These are phyloP conservation scores for Picea engelmannii DNA, from an alignment of 83 land plant species.

Conservation along the genomic window DNA sequence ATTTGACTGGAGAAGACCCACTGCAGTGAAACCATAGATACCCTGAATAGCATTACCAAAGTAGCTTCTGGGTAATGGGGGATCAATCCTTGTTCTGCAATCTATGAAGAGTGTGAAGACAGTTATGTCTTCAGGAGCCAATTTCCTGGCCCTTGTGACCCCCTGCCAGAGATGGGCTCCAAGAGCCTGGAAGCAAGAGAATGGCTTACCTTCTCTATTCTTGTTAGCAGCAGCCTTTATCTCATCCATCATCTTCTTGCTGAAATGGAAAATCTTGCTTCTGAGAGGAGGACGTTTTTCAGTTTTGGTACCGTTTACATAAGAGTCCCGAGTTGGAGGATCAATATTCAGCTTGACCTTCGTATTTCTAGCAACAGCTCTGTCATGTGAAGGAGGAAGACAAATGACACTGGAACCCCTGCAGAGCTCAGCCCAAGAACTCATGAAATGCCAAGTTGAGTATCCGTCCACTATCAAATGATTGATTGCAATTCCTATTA, in stretches of 20 bases:
- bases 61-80: constrained; percentile 51
- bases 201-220: constrained; percentile 28
- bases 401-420: constrained; percentile 28
- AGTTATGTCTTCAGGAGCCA: constrained; percentile 47
- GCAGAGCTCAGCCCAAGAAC: constrained; percentile 27
- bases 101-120: constrained; percentile 18
- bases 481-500: constrained; percentile 20
- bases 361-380: constrained; percentile 21
- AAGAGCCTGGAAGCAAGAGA: constrained; percentile 6
- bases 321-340: constrained; percentile 10
- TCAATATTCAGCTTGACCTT: constrained; percentile 41
- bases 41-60: constrained; percentile 23
- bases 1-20: constrained; percentile 32
- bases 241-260: constrained; percentile 1
- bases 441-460: constrained; percentile 10
- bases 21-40: constrained; percentile 49
- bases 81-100: constrained; percentile 49
- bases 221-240: constrained; percentile 51
- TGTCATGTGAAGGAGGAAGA: constrained; percentile 47
- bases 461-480: constrained; percentile 67
- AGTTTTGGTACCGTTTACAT: background rate
- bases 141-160: constrained; percentile 41
- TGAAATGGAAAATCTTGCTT: constrained; percentile 41
- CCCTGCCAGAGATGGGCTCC: constrained; percentile 56
- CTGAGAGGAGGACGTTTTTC: constrained; percentile 17